These are phyloP conservation scores for Suillus placidus DNA, from an alignment of 768 basidiomycete species.

Conservation along the genomic window DNA sequence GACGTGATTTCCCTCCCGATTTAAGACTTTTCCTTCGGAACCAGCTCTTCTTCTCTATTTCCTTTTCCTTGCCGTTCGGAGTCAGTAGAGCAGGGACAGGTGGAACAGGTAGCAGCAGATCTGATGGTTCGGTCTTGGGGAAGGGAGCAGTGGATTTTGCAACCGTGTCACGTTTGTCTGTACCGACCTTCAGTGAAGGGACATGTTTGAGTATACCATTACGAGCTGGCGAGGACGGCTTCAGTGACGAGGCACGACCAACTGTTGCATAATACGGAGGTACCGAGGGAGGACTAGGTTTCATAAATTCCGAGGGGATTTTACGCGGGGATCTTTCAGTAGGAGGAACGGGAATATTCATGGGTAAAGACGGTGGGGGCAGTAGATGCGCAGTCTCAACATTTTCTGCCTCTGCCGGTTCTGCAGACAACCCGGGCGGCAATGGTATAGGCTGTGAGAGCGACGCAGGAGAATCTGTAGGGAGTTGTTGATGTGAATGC, in stretches of 20 bases:
- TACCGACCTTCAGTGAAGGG: constrained; percentile 21
- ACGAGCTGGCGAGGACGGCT: constrained; percentile 21
- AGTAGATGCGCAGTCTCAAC: constrained; percentile 21
- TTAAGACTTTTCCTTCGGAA: constrained; percentile 32
- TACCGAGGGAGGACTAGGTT: constrained; percentile 17
- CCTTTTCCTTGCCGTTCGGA: constrained; percentile 34
- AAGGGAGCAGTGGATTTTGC: constrained; percentile 22
- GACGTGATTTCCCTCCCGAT: constrained; percentile 22
- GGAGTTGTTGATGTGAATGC: constrained; percentile 14
- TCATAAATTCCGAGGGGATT: constrained; percentile 21
- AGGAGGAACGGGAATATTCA: constrained; percentile 17
- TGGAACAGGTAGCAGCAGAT: constrained; percentile 29
- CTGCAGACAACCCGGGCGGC: constrained; percentile 42
- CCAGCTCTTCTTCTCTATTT: constrained; percentile 46
- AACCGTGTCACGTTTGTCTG: constrained; percentile 23
- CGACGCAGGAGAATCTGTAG: constrained; percentile 30
- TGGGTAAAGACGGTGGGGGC: constrained; percentile 24
- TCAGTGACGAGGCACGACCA: constrained; percentile 20
- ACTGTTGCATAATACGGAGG: constrained; percentile 13
- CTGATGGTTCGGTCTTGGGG: constrained; percentile 22
- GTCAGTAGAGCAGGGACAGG: constrained; percentile 33
- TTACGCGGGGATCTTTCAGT: constrained; percentile 28
- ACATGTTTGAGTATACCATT: constrained; percentile 30
- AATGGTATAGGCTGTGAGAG: constrained; percentile 26
- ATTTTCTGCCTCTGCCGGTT: constrained; percentile 20